Evolutionary conservation across 2,329 filamentous ascomycete species (phyloP).

Genomic region (Arthrobotrys musiformis): DNA sequence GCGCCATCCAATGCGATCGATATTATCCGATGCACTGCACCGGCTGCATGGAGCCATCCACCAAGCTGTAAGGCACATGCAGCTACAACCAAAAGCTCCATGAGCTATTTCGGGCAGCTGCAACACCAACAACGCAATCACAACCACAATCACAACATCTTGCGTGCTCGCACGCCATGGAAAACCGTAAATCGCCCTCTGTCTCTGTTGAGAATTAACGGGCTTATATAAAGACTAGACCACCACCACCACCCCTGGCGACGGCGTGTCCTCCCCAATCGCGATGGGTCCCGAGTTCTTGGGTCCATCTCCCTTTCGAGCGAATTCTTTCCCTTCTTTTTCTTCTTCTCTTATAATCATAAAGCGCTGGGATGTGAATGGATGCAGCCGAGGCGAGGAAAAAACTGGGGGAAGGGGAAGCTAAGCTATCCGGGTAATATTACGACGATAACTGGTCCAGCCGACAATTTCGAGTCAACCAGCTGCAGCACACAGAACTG

Average conservation of each 20-base stretch:
- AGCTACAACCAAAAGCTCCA: slow-evolving; percentile 10
- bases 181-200: too few relatives aligned
- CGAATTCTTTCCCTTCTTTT: slow-evolving; percentile 11
- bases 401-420: too few relatives aligned
- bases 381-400: too few relatives aligned
- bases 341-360: not conserved
- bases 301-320: slow-evolving; percentile 6
- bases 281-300: too few relatives aligned
- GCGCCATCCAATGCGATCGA: not conserved
- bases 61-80: not conserved
- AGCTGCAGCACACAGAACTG: too few relatives aligned
- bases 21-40: not conserved
- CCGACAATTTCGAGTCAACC: too few relatives aligned
- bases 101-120: slow-evolving; percentile 36
- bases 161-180: slow-evolving; percentile 49
- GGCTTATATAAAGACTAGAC: too few relatives aligned
- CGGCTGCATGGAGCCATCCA: not conserved
- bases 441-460: slow-evolving; percentile 2
- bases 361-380: too few relatives aligned
- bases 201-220: too few relatives aligned
- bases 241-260: too few relatives aligned
- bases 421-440: slow-evolving; percentile 43
- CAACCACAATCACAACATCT: slow-evolving; percentile 30
- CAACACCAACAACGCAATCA: slow-evolving; percentile 24
- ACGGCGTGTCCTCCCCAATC: too few relatives aligned